These are phyloP conservation scores for Calonectria crousiana DNA, from an alignment of 2,329 filamentous ascomycete genomes.

Conservation along the genomic window DNA sequence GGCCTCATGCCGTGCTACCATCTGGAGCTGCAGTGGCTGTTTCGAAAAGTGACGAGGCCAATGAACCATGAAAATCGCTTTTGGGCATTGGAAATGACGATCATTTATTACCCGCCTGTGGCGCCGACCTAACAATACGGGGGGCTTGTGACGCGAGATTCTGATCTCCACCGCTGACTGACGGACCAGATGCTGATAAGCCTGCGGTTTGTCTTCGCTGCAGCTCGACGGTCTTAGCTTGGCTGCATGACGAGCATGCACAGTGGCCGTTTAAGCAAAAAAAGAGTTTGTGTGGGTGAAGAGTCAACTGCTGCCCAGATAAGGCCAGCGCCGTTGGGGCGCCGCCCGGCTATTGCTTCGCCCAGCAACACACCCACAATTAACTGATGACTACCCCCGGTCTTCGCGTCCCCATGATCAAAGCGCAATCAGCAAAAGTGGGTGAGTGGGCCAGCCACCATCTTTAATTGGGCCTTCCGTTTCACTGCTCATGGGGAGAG, in stretches of 20 bases:
- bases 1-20: not conserved
- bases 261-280: not conserved
- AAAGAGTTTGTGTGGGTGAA: not conserved
- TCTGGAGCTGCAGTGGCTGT: not conserved
- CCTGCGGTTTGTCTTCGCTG: not conserved
- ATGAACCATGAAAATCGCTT: not conserved
- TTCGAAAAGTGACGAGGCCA: not conserved
- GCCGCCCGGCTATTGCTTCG: not conserved
- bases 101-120: not conserved
- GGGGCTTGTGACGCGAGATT: not conserved
- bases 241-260: not conserved
- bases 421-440: constrained; percentile 8
- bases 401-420: not conserved
- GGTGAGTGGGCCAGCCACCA: not conserved
- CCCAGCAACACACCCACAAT: not conserved
- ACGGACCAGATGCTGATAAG: not conserved
- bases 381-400: not conserved
- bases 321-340: not conserved
- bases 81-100: not conserved
- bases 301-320: not conserved
- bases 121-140: not conserved
- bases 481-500: not conserved
- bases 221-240: not conserved
- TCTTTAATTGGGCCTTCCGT: not conserved
- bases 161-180: not conserved